Conservation (phyloP, 2,329 filamentous ascomycete species). For the Stagonosporopsis cucurbitacearum region DNA sequence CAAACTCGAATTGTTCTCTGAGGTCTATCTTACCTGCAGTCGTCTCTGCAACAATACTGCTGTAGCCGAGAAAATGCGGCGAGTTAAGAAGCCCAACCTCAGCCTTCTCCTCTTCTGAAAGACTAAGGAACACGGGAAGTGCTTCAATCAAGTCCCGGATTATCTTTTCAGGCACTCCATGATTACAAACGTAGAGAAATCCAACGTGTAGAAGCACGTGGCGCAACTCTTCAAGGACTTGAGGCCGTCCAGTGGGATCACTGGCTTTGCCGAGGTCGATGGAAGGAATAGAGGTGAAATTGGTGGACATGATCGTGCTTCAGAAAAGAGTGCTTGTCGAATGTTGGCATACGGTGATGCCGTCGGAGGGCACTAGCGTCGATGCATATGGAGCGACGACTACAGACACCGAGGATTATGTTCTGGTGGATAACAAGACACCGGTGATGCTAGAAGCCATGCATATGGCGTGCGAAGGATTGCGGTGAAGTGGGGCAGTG, state of each 20-base stretch:
- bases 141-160: background rate
- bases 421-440: background rate
- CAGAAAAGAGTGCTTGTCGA: background rate
- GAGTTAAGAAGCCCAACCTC: constrained; percentile 50
- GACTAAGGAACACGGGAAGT: constrained; percentile 44
- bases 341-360: background rate
- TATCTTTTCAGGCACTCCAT: background rate
- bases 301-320: background rate
- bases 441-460: background rate
- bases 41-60: constrained; percentile 60
- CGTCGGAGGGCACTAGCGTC: background rate
- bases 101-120: constrained; percentile 10
- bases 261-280: background rate
- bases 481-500: background rate
- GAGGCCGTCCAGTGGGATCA: background rate
- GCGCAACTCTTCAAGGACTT: background rate
- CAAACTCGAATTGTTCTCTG: constrained; percentile 67
- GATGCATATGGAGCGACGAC: background rate
- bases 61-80: constrained; percentile 68
- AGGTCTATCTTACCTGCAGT: constrained; percentile 60
- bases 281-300: background rate
- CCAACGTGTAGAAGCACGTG: background rate
- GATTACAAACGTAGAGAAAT: background rate
- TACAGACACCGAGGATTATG: background rate
- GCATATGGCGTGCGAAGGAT: background rate